Evolutionary conservation across 2,329 filamentous ascomycete genomes (phyloP).

Genomic region (Botrytis porri): DNA sequence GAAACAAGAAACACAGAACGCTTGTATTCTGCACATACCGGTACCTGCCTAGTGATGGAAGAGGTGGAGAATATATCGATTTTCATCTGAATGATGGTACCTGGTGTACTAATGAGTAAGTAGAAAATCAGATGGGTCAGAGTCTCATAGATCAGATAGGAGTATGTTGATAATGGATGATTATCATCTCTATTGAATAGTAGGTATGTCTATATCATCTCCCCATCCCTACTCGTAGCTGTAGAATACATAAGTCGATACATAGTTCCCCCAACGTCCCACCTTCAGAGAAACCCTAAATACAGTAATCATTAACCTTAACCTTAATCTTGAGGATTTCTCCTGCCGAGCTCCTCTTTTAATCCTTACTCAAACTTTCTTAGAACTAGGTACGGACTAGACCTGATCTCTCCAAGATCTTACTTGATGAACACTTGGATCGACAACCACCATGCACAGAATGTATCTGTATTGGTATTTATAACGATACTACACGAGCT

Average conservation of each 20-base stretch:
- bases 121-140: neutral
- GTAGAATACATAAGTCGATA: neutral
- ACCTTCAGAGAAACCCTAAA: neutral
- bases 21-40: neutral
- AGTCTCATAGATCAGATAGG: neutral
- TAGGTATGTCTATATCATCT: neutral
- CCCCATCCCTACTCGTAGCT: too few species aligned
- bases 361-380: neutral
- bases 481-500: neutral
- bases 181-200: neutral
- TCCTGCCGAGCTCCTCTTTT: neutral
- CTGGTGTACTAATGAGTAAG: neutral
- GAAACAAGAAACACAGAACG: neutral
- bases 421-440: neutral
- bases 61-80: neutral
- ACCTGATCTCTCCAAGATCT: neutral
- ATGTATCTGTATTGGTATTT: neutral
- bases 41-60: neutral
- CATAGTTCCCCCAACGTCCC: neutral
- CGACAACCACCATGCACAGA: neutral
- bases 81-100: neutral
- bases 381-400: neutral
- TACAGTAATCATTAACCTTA: neutral
- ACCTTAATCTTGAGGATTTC: neutral
- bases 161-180: neutral